phyloP scores from a whole-genome alignment of 1,139 yeast genomes.

The Nakaseomyces kungkrabaensis region DNA sequence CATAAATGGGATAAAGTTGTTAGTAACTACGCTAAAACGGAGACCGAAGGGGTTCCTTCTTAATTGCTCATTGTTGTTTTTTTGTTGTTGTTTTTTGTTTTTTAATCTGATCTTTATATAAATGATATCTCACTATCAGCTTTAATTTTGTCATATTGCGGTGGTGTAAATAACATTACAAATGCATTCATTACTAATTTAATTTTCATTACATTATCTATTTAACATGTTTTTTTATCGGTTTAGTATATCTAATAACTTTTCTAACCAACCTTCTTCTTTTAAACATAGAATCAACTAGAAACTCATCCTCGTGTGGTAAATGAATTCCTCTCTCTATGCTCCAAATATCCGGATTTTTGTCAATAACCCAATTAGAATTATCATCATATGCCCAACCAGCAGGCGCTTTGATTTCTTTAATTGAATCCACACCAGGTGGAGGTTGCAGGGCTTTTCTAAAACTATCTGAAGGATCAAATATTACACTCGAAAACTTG shows the following conservation, averaged over 20 bases:
- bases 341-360: slow-evolving; percentile 44
- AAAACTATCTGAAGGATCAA: slow-evolving; percentile 40
- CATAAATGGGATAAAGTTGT: slow-evolving; percentile 45
- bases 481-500: slow-evolving; percentile 40
- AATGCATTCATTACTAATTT: not conserved
- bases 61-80: slow-evolving; percentile 14
- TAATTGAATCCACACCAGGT: slow-evolving; percentile 47
- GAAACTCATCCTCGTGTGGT: slow-evolving; percentile 40
- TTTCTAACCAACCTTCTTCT: slow-evolving; percentile 46
- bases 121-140: not conserved
- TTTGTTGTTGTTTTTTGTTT: not conserved
- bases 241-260: slow-evolving; percentile 41
- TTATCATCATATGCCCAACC: slow-evolving; percentile 66
- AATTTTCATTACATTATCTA: not conserved
- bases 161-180: not conserved
- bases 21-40: slow-evolving; percentile 36
- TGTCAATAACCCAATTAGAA: slow-evolving; percentile 60
- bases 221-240: slow-evolving; percentile 21
- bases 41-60: slow-evolving; percentile 58
- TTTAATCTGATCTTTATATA: not conserved
- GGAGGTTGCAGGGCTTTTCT: slow-evolving; percentile 58
- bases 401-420: slow-evolving; percentile 54
- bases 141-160: not conserved
- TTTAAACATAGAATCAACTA: slow-evolving; percentile 46
- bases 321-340: slow-evolving; percentile 43